Evolutionary conservation across 169 alveolate genomes (phyloP).

Genomic region (Cryptosporidium tyzzeri): DNA sequence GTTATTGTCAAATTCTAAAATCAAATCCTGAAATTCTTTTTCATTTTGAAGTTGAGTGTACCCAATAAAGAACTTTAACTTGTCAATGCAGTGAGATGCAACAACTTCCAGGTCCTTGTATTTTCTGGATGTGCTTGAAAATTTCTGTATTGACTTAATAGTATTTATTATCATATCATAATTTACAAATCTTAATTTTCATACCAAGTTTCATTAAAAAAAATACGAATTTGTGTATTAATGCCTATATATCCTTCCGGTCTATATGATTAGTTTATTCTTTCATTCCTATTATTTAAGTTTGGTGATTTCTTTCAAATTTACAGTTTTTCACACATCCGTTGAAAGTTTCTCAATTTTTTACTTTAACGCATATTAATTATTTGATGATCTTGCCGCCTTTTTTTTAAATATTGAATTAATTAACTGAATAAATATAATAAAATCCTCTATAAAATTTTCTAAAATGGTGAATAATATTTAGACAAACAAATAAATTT

Average conservation of each 20-base stretch:
- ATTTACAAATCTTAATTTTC: conserved; percentile 6
- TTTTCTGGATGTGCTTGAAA: conserved; percentile 37
- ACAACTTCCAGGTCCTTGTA: conserved; percentile 43
- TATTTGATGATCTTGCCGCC: conserved; percentile 75
- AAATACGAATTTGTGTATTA: background rate
- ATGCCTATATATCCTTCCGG: background rate
- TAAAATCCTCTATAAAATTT: background rate
- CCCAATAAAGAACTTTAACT: conserved; percentile 49
- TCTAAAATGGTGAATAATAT: background rate
- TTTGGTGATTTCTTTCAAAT: conserved; percentile 2
- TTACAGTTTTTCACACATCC: conserved; percentile 4
- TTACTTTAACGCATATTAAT: conserved; percentile 56
- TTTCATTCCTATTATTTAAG: background rate
- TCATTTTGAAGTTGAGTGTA: conserved; percentile 10
- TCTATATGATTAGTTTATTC: background rate
- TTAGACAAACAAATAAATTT: background rate
- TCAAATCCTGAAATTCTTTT: conserved; percentile 8
- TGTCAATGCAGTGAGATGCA: conserved; percentile 61
- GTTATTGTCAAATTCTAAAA: conserved; percentile 16
- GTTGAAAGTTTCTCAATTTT: background rate
- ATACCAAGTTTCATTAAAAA: background rate
- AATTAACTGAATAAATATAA: background rate
- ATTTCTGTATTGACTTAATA: conserved; percentile 43
- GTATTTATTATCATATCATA: conserved; percentile 58
- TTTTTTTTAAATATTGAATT: background rate